Conservation (phyloP, 371 early-diverging fungal species). For the Mortierella polycephala region DNA sequence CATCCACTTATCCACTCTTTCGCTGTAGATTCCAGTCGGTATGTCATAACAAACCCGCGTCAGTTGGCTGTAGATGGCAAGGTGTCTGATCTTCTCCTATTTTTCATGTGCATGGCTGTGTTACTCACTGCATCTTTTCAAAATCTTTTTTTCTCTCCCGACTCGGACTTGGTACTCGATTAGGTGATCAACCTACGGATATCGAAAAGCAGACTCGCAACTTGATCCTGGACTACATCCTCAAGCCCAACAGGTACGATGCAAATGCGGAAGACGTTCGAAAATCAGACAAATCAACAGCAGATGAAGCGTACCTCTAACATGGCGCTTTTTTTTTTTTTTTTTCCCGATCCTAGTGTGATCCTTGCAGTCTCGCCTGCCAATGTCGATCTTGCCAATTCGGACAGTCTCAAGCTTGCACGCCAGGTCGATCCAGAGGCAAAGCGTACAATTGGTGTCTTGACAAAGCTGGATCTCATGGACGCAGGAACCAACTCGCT, state of each 20-base stretch:
- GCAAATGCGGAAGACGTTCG: too few species aligned
- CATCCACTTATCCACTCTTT: background rate
- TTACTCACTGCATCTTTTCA: background rate
- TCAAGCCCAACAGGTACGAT: conserved; percentile 82
- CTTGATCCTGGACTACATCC: conserved; percentile 86
- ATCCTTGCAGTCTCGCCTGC: conserved; percentile 96
- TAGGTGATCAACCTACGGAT: conserved; percentile 63
- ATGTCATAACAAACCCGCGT: conserved; percentile 13
- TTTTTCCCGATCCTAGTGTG: conserved; percentile 61
- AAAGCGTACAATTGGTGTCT: conserved; percentile 89
- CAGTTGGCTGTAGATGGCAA: conserved; percentile 1
- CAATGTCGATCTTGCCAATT: conserved; percentile 92
- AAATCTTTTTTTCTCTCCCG: background rate
- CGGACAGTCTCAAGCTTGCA: conserved; percentile 93
- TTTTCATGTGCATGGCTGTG: background rate
- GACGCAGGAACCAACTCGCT: conserved; percentile 93
- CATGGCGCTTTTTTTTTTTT: background rate
- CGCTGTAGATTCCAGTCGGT: conserved; percentile 59
- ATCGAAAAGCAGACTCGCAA: conserved; percentile 90
- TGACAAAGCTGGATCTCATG: conserved; percentile 97
- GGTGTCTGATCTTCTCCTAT: conserved; percentile 7
- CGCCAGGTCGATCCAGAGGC: conserved; percentile 92
- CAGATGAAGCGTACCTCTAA: background rate
- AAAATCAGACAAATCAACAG: too few species aligned
- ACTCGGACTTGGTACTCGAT: conserved; percentile 5